Conservation (phyloP, 2,329 filamentous ascomycete genomes). For the Tolypocladium paradoxum region DNA sequence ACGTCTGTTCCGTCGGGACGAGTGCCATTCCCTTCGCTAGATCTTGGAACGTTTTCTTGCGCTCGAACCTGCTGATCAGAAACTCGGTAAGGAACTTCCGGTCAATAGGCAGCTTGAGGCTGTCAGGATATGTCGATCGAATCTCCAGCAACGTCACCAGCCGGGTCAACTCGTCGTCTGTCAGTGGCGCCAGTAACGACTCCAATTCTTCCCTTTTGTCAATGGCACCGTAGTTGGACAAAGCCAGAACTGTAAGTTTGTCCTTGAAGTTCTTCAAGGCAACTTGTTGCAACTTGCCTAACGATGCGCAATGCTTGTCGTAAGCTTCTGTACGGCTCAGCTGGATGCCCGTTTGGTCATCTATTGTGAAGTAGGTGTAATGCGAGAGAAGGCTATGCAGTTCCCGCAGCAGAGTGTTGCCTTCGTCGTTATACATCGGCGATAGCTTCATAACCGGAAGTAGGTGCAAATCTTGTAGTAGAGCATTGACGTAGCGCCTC, state of each 20-base stretch:
- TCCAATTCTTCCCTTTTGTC: conserved; percentile 70
- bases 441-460: conserved; percentile 70
- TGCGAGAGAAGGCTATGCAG: conserved; percentile 72
- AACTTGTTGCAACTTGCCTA: conserved; percentile 71
- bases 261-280: conserved; percentile 76
- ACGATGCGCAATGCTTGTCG: conserved; percentile 62
- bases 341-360: conserved; percentile 79
- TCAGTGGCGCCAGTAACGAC: conserved; percentile 60
- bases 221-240: conserved; percentile 88
- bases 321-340: conserved; percentile 63
- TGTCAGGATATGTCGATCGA: conserved; percentile 69
- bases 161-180: conserved; percentile 61
- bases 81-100: conserved; percentile 60
- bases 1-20: conserved; percentile 69
- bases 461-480: conserved; percentile 78
- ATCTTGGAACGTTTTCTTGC: conserved; percentile 74
- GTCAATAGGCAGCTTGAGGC: conserved; percentile 51
- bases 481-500: conserved; percentile 80
- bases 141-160: conserved; percentile 66
- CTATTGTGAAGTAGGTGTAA: conserved; percentile 79
- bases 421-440: conserved; percentile 62
- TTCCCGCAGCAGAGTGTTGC: conserved; percentile 69
- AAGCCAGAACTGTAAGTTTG: conserved; percentile 79
- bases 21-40: conserved; percentile 57
- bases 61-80: conserved; percentile 65